Percentiles rank a stretch among this genome's conserved stretches.
phyloP scores from a whole-genome alignment of 2,329 filamentous ascomycete species.

The Ophiosphaerella herpotricha region DNA sequence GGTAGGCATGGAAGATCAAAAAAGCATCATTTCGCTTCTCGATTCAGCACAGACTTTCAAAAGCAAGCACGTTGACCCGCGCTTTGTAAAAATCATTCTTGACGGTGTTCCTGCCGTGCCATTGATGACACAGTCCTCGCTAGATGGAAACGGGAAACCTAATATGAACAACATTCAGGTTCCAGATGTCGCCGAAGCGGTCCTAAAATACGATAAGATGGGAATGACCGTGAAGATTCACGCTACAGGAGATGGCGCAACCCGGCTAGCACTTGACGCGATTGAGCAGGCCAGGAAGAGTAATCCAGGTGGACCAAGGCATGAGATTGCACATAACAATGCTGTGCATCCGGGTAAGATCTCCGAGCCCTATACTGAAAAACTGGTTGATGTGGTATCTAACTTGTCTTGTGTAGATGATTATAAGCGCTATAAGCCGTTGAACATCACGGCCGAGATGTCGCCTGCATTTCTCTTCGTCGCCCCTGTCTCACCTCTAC shows the following conservation, averaged over 20 bases:
- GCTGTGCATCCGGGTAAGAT: conserved; percentile 20
- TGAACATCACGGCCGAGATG: conserved; percentile 44
- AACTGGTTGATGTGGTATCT: not conserved
- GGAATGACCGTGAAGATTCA: conserved; percentile 44
- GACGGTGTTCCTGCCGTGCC: conserved; percentile 42
- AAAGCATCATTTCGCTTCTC: conserved; percentile 23
- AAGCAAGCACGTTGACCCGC: conserved; percentile 34
- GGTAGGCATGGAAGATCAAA: conserved; percentile 8
- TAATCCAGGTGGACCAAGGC: conserved; percentile 33
- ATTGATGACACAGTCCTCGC: conserved; percentile 31
- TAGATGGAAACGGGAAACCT: conserved; percentile 29
- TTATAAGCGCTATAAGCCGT: conserved; percentile 28
- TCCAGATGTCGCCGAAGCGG: conserved; percentile 23
- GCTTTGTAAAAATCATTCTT: conserved; percentile 44
- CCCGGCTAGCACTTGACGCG: conserved; percentile 36
- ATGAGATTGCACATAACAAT: conserved; percentile 41
- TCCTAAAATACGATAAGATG: conserved; percentile 34
- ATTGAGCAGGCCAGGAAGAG: conserved; percentile 30
- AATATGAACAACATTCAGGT: conserved; percentile 27
- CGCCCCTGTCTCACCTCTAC: conserved; percentile 22
- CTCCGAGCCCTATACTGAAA: not conserved
- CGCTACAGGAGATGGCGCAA: conserved; percentile 36
- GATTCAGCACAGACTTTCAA: conserved; percentile 27
- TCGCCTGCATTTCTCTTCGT: conserved; percentile 35
- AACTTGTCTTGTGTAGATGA: conserved; percentile 20